Conservation (phyloP, 306 rosid genomes). For the Cyclanthera cordifolia region DNA sequence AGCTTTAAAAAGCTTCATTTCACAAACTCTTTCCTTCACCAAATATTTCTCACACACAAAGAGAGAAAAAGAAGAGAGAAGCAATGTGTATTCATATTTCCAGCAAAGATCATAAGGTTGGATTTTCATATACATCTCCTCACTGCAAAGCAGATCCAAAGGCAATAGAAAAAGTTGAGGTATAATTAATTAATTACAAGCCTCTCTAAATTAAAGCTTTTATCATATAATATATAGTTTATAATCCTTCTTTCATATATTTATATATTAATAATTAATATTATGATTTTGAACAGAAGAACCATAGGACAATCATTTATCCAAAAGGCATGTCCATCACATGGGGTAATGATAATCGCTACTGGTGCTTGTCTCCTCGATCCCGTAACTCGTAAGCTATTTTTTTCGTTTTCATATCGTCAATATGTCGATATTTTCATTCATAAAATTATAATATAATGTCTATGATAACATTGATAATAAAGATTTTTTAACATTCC, state of each 20-base stretch:
- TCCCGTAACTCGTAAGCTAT: neutral
- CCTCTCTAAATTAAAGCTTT: too few species aligned
- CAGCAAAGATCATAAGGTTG: neutral
- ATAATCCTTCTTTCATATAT: neutral
- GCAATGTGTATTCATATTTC: too few species aligned
- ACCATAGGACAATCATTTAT: neutral
- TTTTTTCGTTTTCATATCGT: too few species aligned
- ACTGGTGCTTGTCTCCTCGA: neutral
- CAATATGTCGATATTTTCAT: too few species aligned
- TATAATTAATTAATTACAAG: neutral
- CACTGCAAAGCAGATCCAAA: neutral
- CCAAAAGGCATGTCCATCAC: neutral
- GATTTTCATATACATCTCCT: neutral
- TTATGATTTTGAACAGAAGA: neutral
- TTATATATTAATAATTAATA: too few species aligned
- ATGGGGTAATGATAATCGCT: conserved; percentile 7
- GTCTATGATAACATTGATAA: too few species aligned
- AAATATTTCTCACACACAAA: neutral
- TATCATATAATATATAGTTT: too few species aligned
- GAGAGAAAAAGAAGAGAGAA: too few species aligned
- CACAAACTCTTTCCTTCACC: neutral
- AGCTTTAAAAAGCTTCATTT: neutral
- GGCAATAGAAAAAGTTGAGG: neutral
- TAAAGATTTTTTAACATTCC: too few species aligned
- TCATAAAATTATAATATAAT: too few species aligned